phyloP scores from a whole-genome alignment of 1,284 basidiomycete species.

The Tylopilus orsonianus region DNA sequence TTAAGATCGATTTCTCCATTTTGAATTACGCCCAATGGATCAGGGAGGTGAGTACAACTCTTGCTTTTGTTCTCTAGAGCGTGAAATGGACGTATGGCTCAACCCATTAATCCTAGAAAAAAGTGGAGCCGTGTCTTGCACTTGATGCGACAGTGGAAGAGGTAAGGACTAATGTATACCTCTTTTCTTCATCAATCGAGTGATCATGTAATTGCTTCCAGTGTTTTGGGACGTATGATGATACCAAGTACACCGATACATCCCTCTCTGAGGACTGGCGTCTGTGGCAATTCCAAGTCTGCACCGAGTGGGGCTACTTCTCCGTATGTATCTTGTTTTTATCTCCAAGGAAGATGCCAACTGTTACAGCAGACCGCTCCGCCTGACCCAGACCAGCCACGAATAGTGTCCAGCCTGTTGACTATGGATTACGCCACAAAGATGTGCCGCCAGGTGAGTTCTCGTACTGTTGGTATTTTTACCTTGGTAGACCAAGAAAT shows the following conservation, averaged over 20 bases:
- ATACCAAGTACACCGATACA: conserved; percentile 60
- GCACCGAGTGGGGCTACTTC: conserved; percentile 95
- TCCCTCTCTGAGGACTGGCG: conserved; percentile 75
- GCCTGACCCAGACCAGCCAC: conserved; percentile 58
- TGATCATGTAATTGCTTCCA: conserved; percentile 30
- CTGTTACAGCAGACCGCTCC: conserved; percentile 57
- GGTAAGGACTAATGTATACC: conserved; percentile 40
- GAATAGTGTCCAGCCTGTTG: conserved; percentile 73
- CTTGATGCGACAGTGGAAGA: conserved; percentile 52
- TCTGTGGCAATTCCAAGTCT: conserved; percentile 89
- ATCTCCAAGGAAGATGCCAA: not conserved
- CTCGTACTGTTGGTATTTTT: not conserved
- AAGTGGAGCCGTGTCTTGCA: conserved; percentile 60
- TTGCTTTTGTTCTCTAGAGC: not conserved
- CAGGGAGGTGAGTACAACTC: conserved; percentile 49
- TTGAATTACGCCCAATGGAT: conserved; percentile 80
- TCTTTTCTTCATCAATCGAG: not conserved
- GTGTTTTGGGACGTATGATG: conserved; percentile 87
- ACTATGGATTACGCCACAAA: conserved; percentile 79
- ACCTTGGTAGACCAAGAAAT: not conserved
- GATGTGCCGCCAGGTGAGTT: conserved; percentile 70
- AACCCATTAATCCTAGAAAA: conserved; percentile 41
- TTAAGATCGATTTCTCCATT: conserved; percentile 57
- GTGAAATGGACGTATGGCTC: not conserved
- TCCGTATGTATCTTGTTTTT: conserved; percentile 41